Base-by-base conservation (phyloP, 306 rosid genomes). In the Carpinus fangiana region DNA sequence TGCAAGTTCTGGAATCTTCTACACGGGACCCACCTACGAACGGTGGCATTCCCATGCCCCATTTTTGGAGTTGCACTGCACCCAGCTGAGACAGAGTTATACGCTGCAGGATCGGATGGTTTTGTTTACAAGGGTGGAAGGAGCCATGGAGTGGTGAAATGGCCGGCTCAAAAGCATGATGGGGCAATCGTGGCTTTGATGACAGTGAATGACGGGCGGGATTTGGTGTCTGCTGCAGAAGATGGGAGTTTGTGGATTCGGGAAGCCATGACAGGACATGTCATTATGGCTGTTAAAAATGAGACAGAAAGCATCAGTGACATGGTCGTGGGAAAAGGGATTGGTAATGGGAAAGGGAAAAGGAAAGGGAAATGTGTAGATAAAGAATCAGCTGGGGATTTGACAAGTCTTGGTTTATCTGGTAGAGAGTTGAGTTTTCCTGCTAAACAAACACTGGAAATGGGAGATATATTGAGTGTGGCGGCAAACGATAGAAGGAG, bases 91-190 rank as follows among this genome's bases (percentile, higher is more conserved):
- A 83, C 82, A 1, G 56, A 80, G 12, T 84, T 90, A 60, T 90
- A 84, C 50, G 95, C 86, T 6, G 93, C 85, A 51, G 98, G 97
- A 14, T 83, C 85, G 5, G 90, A 93, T 73, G 98, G 98, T 20
- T 87, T 84, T 13, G 78, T 91, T 54, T 82, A 93, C 71, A 86
- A 77, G 17, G 88, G 84, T 43, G 76, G 69, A 18, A 82, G 41
- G 8, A 79, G 73, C 4, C 62, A 5, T 38, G 83, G 88, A 43
- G 36, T 82, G 65, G 73, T 72, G 2, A 47, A 47, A 34, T 89
- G 83, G 91, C 26, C 26, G 26, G 20, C 75, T 21, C 53, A 62
- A 3, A 77, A 77, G n/a, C 98, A 90, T 36, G 18, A 36, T 34
- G 85, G 82, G 34, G 68, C 87, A 21, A 69, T 88, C 48, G 80